Base-by-base conservation (phyloP, 2,329 filamentous ascomycete genomes). In the Colletotrichum lupini region DNA sequence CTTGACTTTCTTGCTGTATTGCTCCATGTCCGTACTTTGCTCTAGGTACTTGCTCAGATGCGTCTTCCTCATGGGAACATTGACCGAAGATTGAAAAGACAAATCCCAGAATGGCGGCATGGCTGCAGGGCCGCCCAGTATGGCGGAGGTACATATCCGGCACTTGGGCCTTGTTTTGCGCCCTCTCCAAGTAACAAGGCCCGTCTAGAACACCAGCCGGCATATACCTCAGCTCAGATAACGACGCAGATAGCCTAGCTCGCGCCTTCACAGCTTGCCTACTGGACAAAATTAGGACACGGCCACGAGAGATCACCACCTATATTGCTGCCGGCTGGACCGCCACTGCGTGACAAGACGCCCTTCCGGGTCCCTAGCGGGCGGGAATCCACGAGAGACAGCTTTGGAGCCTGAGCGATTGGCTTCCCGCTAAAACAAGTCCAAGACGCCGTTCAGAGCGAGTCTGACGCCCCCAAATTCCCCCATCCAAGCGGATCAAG, bases 401-500 rank as follows among this genome's bases (percentile, higher is more conserved):
- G 69, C 55, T 69, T 28, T n/a, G 42, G 8, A 49, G 42, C 16
- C 42, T 19, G 24, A 28, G 66, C 55, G 59, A 64, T 56, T 52
- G 53, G 58, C 35, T 63, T 68, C 28, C 28, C 32, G 32, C 65
- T 72, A 68, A 58, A 63, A 68, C 65, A 72, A 56, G 66, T 55
- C 53, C 30, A 72, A 46, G 42, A 49, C 55, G 66, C 53, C 42
- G 19, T 69, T 26, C 53, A 30, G 35, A 42, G 22, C 14, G 30
- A 72, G 59, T 64, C 37, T 55, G 30, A 69, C 69, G 69, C 66
- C 69, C 46, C 42, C 24, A 67, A 32, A 24, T 59, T 46, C 53
- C 53, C 69, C 69, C 69, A 69, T 62, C 32, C 42, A 69, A 72
- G 53, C 59, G 65, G 58, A 68, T 7, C 11, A 30, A 49, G 24